Conservation (phyloP, 129 eudicot genomes). For the Flaveria linearis region DNA sequence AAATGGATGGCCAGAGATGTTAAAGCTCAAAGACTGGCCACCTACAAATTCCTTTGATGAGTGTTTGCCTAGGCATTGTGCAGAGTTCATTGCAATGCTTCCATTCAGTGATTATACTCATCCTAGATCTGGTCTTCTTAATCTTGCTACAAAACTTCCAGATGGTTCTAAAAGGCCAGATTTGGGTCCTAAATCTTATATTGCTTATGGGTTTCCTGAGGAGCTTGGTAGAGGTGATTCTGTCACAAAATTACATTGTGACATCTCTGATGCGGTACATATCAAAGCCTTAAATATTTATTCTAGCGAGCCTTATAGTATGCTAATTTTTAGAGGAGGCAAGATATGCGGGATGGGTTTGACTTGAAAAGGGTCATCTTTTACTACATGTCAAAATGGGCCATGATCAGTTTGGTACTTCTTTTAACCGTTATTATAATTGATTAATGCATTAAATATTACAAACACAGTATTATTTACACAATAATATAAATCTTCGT, state of each 20-base stretch:
- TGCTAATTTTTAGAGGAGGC: background rate
- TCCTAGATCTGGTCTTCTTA: slow-evolving; percentile 76
- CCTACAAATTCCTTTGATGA: slow-evolving; percentile 77
- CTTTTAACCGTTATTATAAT: background rate
- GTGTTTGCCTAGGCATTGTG: slow-evolving; percentile 85
- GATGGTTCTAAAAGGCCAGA: slow-evolving; percentile 75
- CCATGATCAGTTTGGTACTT: background rate
- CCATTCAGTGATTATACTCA: slow-evolving; percentile 86
- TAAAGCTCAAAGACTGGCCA: slow-evolving; percentile 95
- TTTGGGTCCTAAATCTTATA: slow-evolving; percentile 88
- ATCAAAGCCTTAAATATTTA: slow-evolving; percentile 2
- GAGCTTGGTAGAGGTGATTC: slow-evolving; percentile 98
- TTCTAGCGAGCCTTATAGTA: slow-evolving; percentile 11
- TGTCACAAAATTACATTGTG: slow-evolving; percentile 84
- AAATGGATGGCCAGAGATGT: slow-evolving; percentile 93
- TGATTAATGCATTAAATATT: background rate
- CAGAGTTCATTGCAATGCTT: slow-evolving; percentile 91
- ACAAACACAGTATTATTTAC: background rate
- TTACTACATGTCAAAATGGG: background rate
- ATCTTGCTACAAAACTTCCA: slow-evolving; percentile 88
- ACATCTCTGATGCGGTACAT: slow-evolving; percentile 86
- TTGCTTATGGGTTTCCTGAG: slow-evolving; percentile 77
- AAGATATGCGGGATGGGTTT: background rate
- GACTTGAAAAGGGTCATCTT: background rate
- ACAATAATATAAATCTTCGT: slow-evolving; percentile 1